phyloP scores from a whole-genome alignment of 1,139 yeast genomes.

The Pichia cactophila region DNA sequence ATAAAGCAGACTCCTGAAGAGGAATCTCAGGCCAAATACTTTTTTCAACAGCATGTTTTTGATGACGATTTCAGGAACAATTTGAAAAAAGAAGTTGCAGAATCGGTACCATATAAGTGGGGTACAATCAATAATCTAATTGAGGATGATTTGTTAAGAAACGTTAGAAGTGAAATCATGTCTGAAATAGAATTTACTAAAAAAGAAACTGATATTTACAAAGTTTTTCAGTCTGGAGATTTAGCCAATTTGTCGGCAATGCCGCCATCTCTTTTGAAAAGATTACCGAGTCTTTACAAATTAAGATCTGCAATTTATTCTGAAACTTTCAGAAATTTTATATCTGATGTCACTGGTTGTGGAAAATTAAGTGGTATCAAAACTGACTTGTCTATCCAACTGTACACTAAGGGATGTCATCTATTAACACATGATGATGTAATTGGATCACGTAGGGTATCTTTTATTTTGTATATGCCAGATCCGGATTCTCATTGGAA shows the following conservation, averaged over 20 bases:
- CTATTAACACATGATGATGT: slow-evolving; percentile 94
- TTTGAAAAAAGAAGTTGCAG: slow-evolving; percentile 36
- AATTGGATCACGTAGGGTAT: slow-evolving; percentile 88
- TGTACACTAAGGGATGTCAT: slow-evolving; percentile 91
- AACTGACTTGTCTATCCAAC: slow-evolving; percentile 88
- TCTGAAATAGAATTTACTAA: slow-evolving; percentile 80
- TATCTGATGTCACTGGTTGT: slow-evolving; percentile 78
- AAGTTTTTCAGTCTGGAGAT: slow-evolving; percentile 92
- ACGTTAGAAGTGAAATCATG: slow-evolving; percentile 79
- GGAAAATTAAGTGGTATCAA: slow-evolving; percentile 85
- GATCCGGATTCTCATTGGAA: slow-evolving; percentile 90
- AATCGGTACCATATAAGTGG: slow-evolving; percentile 79
- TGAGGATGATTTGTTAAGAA: slow-evolving; percentile 66
- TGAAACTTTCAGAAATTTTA: slow-evolving; percentile 68
- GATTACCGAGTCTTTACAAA: slow-evolving; percentile 67
- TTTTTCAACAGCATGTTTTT: slow-evolving; percentile 54
- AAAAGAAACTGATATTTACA: slow-evolving; percentile 95
- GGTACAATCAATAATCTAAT: slow-evolving; percentile 72
- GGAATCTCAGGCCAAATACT: slow-evolving; percentile 32
- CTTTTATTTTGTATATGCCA: slow-evolving; percentile 86
- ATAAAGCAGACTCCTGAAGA: slow-evolving; percentile 28
- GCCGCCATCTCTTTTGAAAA: slow-evolving; percentile 62
- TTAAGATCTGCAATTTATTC: slow-evolving; percentile 84
- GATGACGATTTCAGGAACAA: slow-evolving; percentile 34
- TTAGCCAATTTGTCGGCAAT: slow-evolving; percentile 87